phyloP scores from a whole-genome alignment of 2,329 filamentous ascomycete genomes.

The Fusarium staphyleae region DNA sequence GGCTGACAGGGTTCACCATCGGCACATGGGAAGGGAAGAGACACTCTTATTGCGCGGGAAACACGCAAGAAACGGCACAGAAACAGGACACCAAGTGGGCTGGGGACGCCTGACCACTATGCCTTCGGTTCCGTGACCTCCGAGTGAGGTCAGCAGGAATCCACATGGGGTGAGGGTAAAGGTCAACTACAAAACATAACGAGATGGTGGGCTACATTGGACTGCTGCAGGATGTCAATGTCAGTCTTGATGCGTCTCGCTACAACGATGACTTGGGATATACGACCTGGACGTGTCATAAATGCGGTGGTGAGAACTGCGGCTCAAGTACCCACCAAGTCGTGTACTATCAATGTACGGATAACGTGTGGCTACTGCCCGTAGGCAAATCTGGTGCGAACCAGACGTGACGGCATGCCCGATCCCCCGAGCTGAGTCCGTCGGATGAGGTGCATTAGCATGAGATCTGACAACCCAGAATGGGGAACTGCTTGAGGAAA shows the following conservation, averaged over 20 bases:
- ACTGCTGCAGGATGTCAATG: slow-evolving; percentile 11
- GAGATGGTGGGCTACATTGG: slow-evolving; percentile 16
- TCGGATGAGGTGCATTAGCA: neutral
- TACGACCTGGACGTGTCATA: neutral
- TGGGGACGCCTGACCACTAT: slow-evolving; percentile 26
- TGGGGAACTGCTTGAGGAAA: neutral
- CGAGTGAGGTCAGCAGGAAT: slow-evolving; percentile 36
- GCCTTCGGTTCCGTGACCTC: slow-evolving; percentile 34
- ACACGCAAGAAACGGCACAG: neutral
- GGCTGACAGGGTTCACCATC: slow-evolving; percentile 9
- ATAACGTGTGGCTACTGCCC: slow-evolving; percentile 22
- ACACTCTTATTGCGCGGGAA: neutral
- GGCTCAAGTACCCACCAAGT: slow-evolving; percentile 16
- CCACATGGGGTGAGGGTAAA: slow-evolving; percentile 18
- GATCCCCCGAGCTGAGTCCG: slow-evolving; percentile 5
- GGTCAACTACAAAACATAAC: neutral
- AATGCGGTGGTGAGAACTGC: neutral
- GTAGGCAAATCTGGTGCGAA: slow-evolving; percentile 13
- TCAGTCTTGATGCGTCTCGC: slow-evolving; percentile 17
- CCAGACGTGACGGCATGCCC: slow-evolving; percentile 15
- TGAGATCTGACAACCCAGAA: neutral
- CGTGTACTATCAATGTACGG: neutral
- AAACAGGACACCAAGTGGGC: slow-evolving; percentile 7
- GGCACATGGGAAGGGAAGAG: slow-evolving; percentile 15
- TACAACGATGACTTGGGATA: slow-evolving; percentile 12